Evolutionary conservation across 2,329 filamentous ascomycete species (phyloP), one percentile per base, ranked within the genome.

Genomic region (Cladophialophora chaetospira): DNA sequence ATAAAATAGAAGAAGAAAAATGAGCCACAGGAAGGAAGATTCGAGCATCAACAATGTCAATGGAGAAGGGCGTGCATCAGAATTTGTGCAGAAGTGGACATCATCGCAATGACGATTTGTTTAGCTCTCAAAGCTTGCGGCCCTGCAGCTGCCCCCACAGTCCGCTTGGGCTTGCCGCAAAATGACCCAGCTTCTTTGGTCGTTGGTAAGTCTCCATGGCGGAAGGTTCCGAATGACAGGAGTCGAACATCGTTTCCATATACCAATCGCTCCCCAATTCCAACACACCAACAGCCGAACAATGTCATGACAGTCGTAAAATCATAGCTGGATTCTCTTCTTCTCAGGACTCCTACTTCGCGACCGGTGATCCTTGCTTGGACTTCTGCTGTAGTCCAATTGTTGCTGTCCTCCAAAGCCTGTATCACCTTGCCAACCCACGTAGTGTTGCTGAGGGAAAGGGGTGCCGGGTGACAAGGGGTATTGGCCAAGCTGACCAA

Each of bases 331-430:
- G 13, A 51, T 51, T 26, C 49, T 60, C 35, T 61, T 65, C 60
- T 66, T 66, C 40, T 62, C 62, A 13, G 65, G 65, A 61, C 65
- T 67, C 29, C 62, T 48, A 29, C 57, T 60, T 29, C 61, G 55
- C 25, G 58, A 51, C 36, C 62, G 55, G 55, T 61, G 55, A 29
- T 61, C 63, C 44, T 65, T 67, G 52, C 64, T 65, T 19, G 63
- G 64, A 50, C 64, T 67, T 47, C 58, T 36, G 11, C 58, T 50
- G 42, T 65, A 65, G 29, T 63, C 65, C n/a, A 66, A 23, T n/a
- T 55, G 62, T 48, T 58, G 58, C 38, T 60, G 55, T 13, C 57
- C 46, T 13, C 21, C 49, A 28, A 53, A 58, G 2, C 46, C 45
- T 23, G 42, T 44, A 4, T 59, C 58, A 31, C 42, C 49, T 17